Evolutionary conservation across 2,329 filamentous ascomycete genomes (phyloP).

Genomic region (Colletotrichum horii): DNA sequence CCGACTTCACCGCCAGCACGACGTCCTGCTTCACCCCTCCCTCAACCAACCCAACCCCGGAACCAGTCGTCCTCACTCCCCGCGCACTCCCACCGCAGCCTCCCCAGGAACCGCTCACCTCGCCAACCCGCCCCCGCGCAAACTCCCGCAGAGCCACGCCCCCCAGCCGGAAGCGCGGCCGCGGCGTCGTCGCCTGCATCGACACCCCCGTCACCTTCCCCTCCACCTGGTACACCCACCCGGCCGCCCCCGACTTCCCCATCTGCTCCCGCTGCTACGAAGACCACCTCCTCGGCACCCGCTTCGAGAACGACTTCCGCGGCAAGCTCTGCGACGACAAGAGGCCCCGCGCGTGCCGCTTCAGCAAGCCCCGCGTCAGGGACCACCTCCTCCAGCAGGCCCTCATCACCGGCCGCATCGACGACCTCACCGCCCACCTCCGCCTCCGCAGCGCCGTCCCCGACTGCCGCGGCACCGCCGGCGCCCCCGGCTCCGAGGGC

Average conservation of each 20-base stretch:
- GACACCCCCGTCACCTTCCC: slow-evolving; percentile 29
- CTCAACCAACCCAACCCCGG: slow-evolving; percentile 17
- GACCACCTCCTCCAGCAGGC: slow-evolving; percentile 35
- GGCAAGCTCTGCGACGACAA: slow-evolving; percentile 25
- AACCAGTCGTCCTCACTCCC: neutral
- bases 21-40: slow-evolving; percentile 14
- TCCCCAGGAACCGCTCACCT: neutral
- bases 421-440: slow-evolving; percentile 33
- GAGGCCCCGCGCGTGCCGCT: slow-evolving; percentile 36
- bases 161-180: slow-evolving; percentile 1
- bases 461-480: slow-evolving; percentile 32
- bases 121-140: slow-evolving; percentile 2
- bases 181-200: slow-evolving; percentile 31
- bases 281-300: slow-evolving; percentile 36
- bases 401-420: slow-evolving; percentile 29
- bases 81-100: neutral
- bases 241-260: slow-evolving; percentile 31
- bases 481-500: slow-evolving; percentile 25
- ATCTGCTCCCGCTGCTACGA: slow-evolving; percentile 45
- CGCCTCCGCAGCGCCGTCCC: slow-evolving; percentile 25
- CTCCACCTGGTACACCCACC: slow-evolving; percentile 43
- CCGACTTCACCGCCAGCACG: slow-evolving; percentile 11
- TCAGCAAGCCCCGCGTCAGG: slow-evolving; percentile 35
- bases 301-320: slow-evolving; percentile 31
- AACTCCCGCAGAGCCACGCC: slow-evolving; percentile 13